Evolutionary conservation across 2,329 filamentous ascomycete genomes (phyloP).

Genomic region (Ambrosiella beaveri): DNA sequence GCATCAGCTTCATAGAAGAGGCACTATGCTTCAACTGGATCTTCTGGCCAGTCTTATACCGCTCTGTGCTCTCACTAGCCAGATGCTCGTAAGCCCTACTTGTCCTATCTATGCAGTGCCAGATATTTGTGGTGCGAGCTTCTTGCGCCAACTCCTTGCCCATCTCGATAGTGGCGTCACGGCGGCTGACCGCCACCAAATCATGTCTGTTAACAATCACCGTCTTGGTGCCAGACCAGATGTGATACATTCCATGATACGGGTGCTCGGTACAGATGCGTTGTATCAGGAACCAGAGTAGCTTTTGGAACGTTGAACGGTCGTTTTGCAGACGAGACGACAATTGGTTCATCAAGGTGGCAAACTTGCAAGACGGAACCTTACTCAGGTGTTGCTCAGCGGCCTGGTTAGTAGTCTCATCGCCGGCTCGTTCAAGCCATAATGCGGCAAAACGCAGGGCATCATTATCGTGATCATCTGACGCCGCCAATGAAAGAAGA

Average conservation of each 20-base stretch:
- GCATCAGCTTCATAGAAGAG: constrained; percentile 45
- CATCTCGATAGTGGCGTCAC: constrained; percentile 54
- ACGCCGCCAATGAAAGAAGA: constrained; percentile 64
- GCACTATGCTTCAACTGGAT: constrained; percentile 45
- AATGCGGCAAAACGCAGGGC: constrained; percentile 81
- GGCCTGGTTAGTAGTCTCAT: constrained; percentile 57
- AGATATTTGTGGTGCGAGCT: constrained; percentile 33
- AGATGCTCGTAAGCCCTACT: constrained; percentile 50
- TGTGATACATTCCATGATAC: constrained; percentile 93
- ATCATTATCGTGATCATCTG: constrained; percentile 77
- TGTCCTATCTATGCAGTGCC: constrained; percentile 55
- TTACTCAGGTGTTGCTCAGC: constrained; percentile 51
- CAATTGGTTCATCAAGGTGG: constrained; percentile 82
- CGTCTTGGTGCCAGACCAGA: constrained; percentile 65
- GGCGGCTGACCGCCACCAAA: constrained; percentile 54
- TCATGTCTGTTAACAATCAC: constrained; percentile 50
- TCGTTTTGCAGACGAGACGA: constrained; percentile 75
- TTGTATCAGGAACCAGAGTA: constrained; percentile 57
- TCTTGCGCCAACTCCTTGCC: constrained; percentile 40
- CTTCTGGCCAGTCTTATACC: constrained; percentile 51
- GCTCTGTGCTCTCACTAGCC: constrained; percentile 46
- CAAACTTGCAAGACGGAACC: constrained; percentile 85
- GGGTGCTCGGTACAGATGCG: constrained; percentile 86
- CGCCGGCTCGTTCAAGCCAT: constrained; percentile 79
- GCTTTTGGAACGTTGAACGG: constrained; percentile 52